These are phyloP conservation scores for Rhizophlyctis rosea DNA, from an alignment of 192 early-diverging fungal genomes.

Conservation along the genomic window DNA sequence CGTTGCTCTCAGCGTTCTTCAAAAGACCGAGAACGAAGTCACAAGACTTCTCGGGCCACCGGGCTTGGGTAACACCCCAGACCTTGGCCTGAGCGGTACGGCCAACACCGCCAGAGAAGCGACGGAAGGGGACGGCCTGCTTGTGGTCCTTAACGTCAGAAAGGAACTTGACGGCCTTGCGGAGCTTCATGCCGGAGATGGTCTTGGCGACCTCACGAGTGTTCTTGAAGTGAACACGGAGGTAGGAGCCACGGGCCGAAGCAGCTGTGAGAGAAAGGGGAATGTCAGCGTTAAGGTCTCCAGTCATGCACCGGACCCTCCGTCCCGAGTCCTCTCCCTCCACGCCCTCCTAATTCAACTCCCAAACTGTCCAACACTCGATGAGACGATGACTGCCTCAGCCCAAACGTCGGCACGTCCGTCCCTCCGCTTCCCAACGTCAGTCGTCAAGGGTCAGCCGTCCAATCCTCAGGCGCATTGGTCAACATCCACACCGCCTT, in stretches of 20 bases:
- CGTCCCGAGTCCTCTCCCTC: neutral
- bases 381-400: neutral
- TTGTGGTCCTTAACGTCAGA: conserved; percentile 95
- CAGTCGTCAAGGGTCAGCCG: neutral
- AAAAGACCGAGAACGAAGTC: conserved; percentile 91
- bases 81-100: conserved; percentile 96
- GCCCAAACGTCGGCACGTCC: neutral
- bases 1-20: conserved; percentile 97
- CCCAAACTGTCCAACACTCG: neutral
- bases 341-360: neutral
- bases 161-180: conserved; percentile 89
- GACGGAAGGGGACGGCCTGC: conserved; percentile 95
- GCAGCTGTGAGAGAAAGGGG: conserved; percentile 49
- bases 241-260: conserved; percentile 88
- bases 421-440: neutral
- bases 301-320: neutral
- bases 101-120: conserved; percentile 96
- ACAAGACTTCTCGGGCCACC: conserved; percentile 97
- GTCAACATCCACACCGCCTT: neutral
- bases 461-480: neutral
- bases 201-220: conserved; percentile 93
- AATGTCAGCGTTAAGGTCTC: neutral
- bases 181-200: conserved; percentile 88
- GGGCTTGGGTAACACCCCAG: conserved; percentile 82
- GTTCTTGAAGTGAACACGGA: conserved; percentile 94